Evolutionary conservation across 495 filamentous ascomycete species (phyloP), one percentile per base, ranked within the genome.

Genomic region (Penicillium cataractarum): DNA sequence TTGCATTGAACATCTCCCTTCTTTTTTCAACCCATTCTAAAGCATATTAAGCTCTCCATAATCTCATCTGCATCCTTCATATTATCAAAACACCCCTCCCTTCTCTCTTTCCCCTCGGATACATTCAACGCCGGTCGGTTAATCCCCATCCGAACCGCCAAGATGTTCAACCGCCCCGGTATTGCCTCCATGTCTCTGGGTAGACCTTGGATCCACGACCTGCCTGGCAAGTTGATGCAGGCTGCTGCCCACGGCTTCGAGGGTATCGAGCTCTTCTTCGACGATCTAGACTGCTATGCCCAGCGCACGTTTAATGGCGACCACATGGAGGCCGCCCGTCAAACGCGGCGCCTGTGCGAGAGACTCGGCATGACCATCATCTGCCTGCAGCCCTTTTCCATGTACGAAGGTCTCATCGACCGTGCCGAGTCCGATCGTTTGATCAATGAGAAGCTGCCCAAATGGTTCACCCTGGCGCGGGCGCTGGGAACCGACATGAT

Each of bases 221-320:
- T 94, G 17, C 74, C 76, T 6, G 69, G 80, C 66, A 93, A 92
- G 72, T 81, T 96, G 26, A 80, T 85, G 59, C 81, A 84, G 67
- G 90, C 91, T 17, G 76, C 83, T 19, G 76, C 77, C 35, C 80
- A 89, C 62, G 89, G 89, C 21, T 87, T 89, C 72, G 71, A 83
- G 61, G 90, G 87, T 42, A 86, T 93, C 65, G 92, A 94, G 72
- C 80, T 92, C 35, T 92, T 92, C 80, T 87, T 88, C 71, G 92
- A 94, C 74, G 91, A 96, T 74, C 83, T 93, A 32, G 77, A 84
- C 62, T 83, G 86, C 68, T 64, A 90, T 29, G 88, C 89, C 7
- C 64, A 72, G 32, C 84, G 89, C 64, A 85, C 88, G 55, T 75
- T 72, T 58, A 61, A 68, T 5, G 70, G 78, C 10, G 80, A 83